phyloP scores from a whole-genome alignment of 176 grass and related monocot species.

The Puya raimondii region DNA sequence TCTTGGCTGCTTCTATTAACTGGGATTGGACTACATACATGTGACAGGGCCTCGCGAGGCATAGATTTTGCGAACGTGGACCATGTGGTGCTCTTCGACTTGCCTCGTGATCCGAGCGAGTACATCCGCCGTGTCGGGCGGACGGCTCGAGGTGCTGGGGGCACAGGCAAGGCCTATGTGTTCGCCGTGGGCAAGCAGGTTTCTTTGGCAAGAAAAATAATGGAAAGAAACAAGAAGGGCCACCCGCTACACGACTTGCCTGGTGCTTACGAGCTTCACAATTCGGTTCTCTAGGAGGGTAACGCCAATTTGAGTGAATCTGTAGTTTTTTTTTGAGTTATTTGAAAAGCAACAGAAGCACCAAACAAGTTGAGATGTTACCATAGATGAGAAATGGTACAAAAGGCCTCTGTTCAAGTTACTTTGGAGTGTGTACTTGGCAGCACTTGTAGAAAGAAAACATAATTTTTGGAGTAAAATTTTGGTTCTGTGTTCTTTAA shows the following conservation, averaged over 20 bases:
- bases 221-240: conserved; percentile 77
- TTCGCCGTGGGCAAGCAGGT: conserved; percentile 93
- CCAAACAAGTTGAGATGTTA: background rate
- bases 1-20: background rate
- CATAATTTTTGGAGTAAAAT: no score
- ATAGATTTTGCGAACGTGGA: conserved; percentile 83
- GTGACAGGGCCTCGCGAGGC: conserved; percentile 61
- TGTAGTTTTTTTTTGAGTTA: background rate
- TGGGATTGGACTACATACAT: background rate
- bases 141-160: conserved; percentile 62
- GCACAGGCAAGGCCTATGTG: conserved; percentile 65
- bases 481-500: no score
- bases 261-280: conserved; percentile 28
- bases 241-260: conserved; percentile 77
- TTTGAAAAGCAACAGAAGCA: background rate
- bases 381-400: background rate
- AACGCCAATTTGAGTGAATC: background rate
- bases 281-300: background rate
- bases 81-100: conserved; percentile 84
- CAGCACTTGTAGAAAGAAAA: no score
- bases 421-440: no score
- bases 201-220: conserved; percentile 71
- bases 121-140: conserved; percentile 69
- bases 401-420: no score
- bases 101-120: conserved; percentile 83